phyloP scores from a whole-genome alignment of 345 rosid genomes.

The Corchorus olitorius region DNA sequence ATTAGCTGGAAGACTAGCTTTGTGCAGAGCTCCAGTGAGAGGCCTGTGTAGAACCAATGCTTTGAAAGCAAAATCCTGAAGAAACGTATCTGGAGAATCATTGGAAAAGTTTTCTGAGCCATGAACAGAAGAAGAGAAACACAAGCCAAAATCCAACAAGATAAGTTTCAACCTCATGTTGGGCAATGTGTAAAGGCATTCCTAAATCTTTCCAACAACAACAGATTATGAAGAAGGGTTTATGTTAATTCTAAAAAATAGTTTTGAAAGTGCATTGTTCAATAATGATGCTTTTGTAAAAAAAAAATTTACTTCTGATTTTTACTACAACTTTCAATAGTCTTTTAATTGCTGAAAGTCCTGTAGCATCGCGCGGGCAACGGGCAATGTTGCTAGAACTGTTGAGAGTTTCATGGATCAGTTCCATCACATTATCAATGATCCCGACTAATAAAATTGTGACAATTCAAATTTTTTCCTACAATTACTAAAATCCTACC shows the following conservation, averaged over 20 bases:
- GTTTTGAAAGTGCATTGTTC: not conserved
- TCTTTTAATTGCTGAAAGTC: too few relatives aligned
- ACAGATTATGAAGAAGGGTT: not conserved
- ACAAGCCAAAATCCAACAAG: slow-evolving; percentile 33
- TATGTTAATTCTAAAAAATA: too few relatives aligned
- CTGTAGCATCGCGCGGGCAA: too few relatives aligned
- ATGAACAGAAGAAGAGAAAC: slow-evolving; percentile 21
- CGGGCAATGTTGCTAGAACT: too few relatives aligned
- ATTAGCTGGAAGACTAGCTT: slow-evolving; percentile 56
- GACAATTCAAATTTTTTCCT: too few relatives aligned
- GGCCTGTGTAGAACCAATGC: slow-evolving; percentile 52
- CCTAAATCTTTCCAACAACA: not conserved
- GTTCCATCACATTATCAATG: too few relatives aligned
- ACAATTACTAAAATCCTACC: too few relatives aligned
- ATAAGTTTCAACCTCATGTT: slow-evolving; percentile 33
- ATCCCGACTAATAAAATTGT: too few relatives aligned
- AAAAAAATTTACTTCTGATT: not conserved
- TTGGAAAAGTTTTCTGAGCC: slow-evolving; percentile 20
- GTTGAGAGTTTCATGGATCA: too few relatives aligned
- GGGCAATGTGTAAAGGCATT: not conserved
- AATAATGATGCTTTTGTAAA: slow-evolving; percentile 27
- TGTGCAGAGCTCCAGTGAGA: slow-evolving; percentile 67
- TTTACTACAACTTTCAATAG: too few relatives aligned
- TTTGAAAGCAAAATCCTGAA: slow-evolving; percentile 60
- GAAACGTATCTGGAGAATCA: slow-evolving; percentile 50